phyloP scores from a whole-genome alignment of 768 basidiomycete genomes.

The Tulasnella sp. region DNA sequence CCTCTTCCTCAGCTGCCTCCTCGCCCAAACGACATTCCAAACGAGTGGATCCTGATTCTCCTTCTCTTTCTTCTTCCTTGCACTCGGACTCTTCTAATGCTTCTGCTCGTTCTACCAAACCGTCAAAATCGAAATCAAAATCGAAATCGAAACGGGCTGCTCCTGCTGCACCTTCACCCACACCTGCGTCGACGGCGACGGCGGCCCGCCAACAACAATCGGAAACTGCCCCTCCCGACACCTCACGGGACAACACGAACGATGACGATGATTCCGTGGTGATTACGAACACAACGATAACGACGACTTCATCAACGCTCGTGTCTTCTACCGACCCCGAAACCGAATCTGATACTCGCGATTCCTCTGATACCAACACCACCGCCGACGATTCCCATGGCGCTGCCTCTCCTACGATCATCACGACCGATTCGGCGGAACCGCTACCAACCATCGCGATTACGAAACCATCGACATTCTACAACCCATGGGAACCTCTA shows the following conservation, averaged over 20 bases:
- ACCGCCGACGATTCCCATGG: not conserved
- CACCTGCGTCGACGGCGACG: not conserved
- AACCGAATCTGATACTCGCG: not conserved
- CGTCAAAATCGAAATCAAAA: conserved; percentile 1
- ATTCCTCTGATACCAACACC: not conserved
- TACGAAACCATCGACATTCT: conserved; percentile 10
- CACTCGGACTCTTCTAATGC: conserved; percentile 7
- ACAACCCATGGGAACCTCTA: conserved; percentile 25
- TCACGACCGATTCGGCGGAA: not conserved
- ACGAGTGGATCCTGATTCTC: conserved; percentile 24
- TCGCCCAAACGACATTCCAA: conserved; percentile 15
- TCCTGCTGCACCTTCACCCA: not conserved
- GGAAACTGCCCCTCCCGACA: not conserved
- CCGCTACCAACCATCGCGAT: not conserved
- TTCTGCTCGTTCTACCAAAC: not conserved
- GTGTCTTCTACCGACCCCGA: not conserved
- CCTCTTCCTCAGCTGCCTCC: conserved; percentile 15
- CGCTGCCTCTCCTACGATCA: not conserved
- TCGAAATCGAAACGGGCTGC: not conserved
- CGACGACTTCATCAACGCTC: not conserved
- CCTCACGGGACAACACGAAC: not conserved
- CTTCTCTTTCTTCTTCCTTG: conserved; percentile 20
- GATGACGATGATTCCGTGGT: not conserved
- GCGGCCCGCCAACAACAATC: not conserved
- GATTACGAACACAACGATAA: not conserved